Evolutionary conservation across 108 stramenopile genomes (phyloP).

Genomic region (Pseudonitzschia multistriata): DNA sequence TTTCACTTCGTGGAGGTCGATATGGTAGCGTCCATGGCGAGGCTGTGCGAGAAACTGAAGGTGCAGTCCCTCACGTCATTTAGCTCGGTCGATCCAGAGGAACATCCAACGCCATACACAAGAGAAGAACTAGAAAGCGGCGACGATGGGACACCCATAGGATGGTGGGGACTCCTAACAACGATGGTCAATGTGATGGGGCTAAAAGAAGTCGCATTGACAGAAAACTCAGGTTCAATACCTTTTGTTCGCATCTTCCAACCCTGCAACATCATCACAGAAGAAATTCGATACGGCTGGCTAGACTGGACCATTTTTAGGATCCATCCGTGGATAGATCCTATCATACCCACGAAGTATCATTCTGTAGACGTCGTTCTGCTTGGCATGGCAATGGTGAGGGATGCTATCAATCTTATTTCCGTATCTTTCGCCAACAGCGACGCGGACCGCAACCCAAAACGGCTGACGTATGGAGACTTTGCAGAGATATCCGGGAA

Average conservation of each 20-base stretch:
- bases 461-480: slow-evolving; percentile 1
- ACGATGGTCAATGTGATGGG: slow-evolving; percentile 13
- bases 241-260: slow-evolving; percentile 24
- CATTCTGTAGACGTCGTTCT: slow-evolving; percentile 20
- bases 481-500: not conserved
- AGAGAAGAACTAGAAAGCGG: slow-evolving; percentile 15
- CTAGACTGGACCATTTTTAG: slow-evolving; percentile 21
- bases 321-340: slow-evolving; percentile 17
- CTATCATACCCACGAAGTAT: slow-evolving; percentile 13
- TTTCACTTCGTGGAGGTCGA: slow-evolving; percentile 24
- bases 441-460: not conserved
- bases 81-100: slow-evolving; percentile 5
- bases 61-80: not conserved
- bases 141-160: not conserved
- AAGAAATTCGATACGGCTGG: slow-evolving; percentile 27
- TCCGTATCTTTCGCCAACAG: not conserved
- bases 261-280: slow-evolving; percentile 22
- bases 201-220: slow-evolving; percentile 12
- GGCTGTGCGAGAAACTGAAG: slow-evolving; percentile 22
- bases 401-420: slow-evolving; percentile 14
- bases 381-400: slow-evolving; percentile 21
- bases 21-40: slow-evolving; percentile 16
- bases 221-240: not conserved
- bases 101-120: slow-evolving; percentile 6
- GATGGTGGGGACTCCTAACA: slow-evolving; percentile 17